Percentiles rank a stretch among this genome's conserved stretches.
phyloP scores from a whole-genome alignment of 1,284 basidiomycete genomes.

The Fistulinella cinereoalba region DNA sequence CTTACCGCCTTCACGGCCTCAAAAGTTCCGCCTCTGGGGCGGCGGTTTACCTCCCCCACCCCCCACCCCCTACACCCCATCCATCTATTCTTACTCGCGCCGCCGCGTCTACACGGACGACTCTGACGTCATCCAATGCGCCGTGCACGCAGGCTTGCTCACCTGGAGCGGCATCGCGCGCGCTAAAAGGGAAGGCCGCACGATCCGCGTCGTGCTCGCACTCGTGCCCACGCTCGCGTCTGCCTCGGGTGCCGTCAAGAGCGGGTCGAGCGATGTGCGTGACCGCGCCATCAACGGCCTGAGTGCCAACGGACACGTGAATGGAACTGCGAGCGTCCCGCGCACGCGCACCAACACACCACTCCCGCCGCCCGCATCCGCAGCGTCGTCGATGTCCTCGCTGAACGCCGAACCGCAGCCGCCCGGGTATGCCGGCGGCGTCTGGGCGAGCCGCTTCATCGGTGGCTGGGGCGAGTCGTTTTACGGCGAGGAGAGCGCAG shows the following conservation, averaged over 20 bases:
- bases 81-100: constrained; percentile 29
- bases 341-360: constrained; percentile 33
- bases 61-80: constrained; percentile 28
- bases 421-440: constrained; percentile 38
- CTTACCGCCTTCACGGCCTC: constrained; percentile 51
- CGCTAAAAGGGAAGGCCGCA: constrained; percentile 52
- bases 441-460: constrained; percentile 48
- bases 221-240: constrained; percentile 34
- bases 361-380: constrained; percentile 20
- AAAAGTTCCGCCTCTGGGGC: constrained; percentile 61
- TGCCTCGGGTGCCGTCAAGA: constrained; percentile 28
- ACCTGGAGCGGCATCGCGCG: constrained; percentile 55
- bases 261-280: constrained; percentile 14
- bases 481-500: constrained; percentile 27
- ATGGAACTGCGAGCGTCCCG: constrained; percentile 30
- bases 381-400: constrained; percentile 25
- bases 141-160: constrained; percentile 63
- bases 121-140: constrained; percentile 70
- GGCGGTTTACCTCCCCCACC: constrained; percentile 51
- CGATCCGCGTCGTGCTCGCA: constrained; percentile 51
- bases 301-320: constrained; percentile 26
- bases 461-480: constrained; percentile 47
- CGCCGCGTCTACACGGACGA: constrained; percentile 70
- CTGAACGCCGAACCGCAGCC: constrained; percentile 18
- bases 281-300: constrained; percentile 13